phyloP scores from a whole-genome alignment of 345 rosid species.

The Bruguiera parviflora region DNA sequence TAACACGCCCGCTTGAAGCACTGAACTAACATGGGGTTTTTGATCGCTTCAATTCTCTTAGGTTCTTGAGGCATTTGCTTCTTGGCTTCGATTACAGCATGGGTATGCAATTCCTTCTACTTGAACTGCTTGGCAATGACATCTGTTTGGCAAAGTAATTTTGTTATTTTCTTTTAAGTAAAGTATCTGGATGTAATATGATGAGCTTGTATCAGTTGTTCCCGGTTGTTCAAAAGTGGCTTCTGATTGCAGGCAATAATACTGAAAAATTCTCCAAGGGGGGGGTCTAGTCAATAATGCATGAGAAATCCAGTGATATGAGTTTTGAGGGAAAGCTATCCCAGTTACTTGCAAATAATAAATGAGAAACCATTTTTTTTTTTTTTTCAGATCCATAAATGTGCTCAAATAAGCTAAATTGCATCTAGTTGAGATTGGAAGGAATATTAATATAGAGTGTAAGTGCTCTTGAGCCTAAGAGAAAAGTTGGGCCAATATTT shows the following conservation, averaged over 20 bases:
- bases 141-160: background rate
- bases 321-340: background rate
- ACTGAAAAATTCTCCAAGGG: background rate
- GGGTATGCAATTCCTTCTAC: slow-evolving; percentile 47
- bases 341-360: background rate
- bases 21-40: slow-evolving; percentile 20
- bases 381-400: background rate
- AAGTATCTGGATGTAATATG: background rate
- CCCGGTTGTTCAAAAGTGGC: background rate
- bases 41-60: slow-evolving; percentile 36
- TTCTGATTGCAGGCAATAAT: background rate
- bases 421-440: too few relatives aligned
- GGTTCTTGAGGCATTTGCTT: slow-evolving; percentile 99
- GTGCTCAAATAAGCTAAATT: too few relatives aligned
- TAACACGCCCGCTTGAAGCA: background rate
- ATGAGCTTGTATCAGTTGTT: background rate
- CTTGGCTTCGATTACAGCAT: slow-evolving; percentile 93
- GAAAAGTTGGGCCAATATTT: too few relatives aligned
- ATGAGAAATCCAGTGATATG: background rate
- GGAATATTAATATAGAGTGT: too few relatives aligned
- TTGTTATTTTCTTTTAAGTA: slow-evolving; percentile 1
- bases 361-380: background rate
- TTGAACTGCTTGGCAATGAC: background rate
- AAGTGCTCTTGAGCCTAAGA: too few relatives aligned
- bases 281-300: background rate